These are phyloP conservation scores for Xylariaceae sp. DNA, from an alignment of 2,329 filamentous ascomycete species.

Conservation along the genomic window DNA sequence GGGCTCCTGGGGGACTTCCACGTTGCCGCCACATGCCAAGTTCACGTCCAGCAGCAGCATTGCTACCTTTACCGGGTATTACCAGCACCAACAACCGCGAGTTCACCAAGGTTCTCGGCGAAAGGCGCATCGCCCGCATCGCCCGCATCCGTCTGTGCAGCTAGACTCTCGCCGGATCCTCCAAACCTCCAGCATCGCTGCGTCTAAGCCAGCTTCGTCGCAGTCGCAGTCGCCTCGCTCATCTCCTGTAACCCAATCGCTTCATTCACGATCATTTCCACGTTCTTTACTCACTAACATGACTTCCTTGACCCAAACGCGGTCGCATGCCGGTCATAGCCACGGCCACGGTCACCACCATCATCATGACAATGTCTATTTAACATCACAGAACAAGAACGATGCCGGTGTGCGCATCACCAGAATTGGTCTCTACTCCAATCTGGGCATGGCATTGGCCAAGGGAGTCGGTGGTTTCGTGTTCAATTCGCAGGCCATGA, in stretches of 20 bases:
- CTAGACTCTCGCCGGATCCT: slow-evolving; percentile 22
- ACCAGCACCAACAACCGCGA: slow-evolving; percentile 9
- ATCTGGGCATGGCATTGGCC: slow-evolving; percentile 86
- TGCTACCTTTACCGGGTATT: slow-evolving; percentile 3
- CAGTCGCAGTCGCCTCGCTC: slow-evolving; percentile 1
- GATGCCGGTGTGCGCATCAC: slow-evolving; percentile 95
- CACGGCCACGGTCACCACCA: slow-evolving; percentile 65
- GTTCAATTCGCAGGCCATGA: slow-evolving; percentile 90
- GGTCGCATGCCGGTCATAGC: slow-evolving; percentile 48
- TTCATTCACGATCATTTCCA: slow-evolving; percentile 15
- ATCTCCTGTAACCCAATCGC: slow-evolving; percentile 14
- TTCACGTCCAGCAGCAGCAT: neutral
- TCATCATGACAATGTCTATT: slow-evolving; percentile 79
- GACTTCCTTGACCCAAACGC: slow-evolving; percentile 40
- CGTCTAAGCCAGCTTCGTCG: neutral
- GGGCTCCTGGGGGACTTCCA: slow-evolving; percentile 15
- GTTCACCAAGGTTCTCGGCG: slow-evolving; percentile 14
- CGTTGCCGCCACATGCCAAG: slow-evolving; percentile 10
- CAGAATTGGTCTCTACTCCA: slow-evolving; percentile 79
- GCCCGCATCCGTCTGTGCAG: slow-evolving; percentile 11
- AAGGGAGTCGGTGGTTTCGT: slow-evolving; percentile 90
- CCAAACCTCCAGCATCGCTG: slow-evolving; percentile 17
- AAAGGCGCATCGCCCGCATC: slow-evolving; percentile 21
- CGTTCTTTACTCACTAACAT: slow-evolving; percentile 23
- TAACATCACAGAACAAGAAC: slow-evolving; percentile 76